phyloP scores from a whole-genome alignment of 2,329 filamentous ascomycete genomes.

The Ceratocystis albifundus region DNA sequence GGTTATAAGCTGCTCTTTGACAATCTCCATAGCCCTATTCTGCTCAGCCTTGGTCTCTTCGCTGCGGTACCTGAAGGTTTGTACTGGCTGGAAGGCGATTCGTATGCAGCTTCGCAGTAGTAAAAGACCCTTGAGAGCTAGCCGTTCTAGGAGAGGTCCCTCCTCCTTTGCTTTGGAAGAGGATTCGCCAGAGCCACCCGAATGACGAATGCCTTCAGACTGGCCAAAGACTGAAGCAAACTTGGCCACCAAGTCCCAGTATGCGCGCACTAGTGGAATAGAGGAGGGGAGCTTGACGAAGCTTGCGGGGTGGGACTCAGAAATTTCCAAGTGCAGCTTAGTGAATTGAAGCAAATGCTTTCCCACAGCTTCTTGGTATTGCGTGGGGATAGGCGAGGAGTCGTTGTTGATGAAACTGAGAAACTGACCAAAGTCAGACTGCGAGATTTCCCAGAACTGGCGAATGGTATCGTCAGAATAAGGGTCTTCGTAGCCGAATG shows the following conservation, averaged over 20 bases:
- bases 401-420: constrained; percentile 51
- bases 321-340: constrained; percentile 84
- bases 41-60: constrained; percentile 66
- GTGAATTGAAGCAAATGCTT: constrained; percentile 83
- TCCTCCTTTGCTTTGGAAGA: constrained; percentile 42
- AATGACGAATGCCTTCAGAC: constrained; percentile 44
- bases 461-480: constrained; percentile 65
- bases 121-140: constrained; percentile 72
- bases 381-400: constrained; percentile 41
- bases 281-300: constrained; percentile 76
- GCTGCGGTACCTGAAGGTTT: constrained; percentile 74
- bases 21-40: constrained; percentile 51
- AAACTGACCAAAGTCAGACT: constrained; percentile 66
- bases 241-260: constrained; percentile 70
- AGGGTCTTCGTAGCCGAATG: constrained; percentile 73
- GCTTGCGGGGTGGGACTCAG: constrained; percentile 63
- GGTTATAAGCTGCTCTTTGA: constrained; percentile 65
- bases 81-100: constrained; percentile 69
- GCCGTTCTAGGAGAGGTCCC: constrained; percentile 59
- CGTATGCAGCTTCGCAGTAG: constrained; percentile 71
- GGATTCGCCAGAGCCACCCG: constrained; percentile 29
- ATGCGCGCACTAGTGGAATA: constrained; percentile 62
- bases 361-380: constrained; percentile 53
- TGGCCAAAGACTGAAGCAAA: constrained; percentile 64
- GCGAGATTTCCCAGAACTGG: constrained; percentile 69